phyloP scores from a whole-genome alignment of 495 filamentous ascomycete genomes.

The Podospora comata region DNA sequence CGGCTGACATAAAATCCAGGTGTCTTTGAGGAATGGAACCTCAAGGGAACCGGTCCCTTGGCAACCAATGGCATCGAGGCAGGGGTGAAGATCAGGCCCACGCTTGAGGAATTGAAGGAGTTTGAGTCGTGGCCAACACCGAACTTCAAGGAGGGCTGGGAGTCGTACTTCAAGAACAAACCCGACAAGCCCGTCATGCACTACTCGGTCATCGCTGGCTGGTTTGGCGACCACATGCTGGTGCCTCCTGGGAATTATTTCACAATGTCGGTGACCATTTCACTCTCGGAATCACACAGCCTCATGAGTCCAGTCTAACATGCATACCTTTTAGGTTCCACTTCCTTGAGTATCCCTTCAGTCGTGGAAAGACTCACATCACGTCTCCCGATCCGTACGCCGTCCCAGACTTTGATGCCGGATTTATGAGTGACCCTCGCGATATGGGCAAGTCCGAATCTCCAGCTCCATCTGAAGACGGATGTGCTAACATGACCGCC shows the following conservation, averaged over 20 bases:
- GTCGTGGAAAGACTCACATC: conserved; percentile 70
- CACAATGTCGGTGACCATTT: conserved; percentile 51
- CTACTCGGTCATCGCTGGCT: conserved; percentile 66
- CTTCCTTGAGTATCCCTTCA: conserved; percentile 81
- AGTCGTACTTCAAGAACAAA: conserved; percentile 80
- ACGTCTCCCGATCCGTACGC: conserved; percentile 68
- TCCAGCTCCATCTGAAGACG: too few species aligned
- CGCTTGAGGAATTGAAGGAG: conserved; percentile 62
- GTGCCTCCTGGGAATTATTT: conserved; percentile 74
- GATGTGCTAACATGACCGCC: neutral
- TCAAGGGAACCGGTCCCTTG: conserved; percentile 73
- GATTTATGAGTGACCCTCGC: conserved; percentile 81
- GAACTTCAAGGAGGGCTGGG: conserved; percentile 68
- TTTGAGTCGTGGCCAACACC: conserved; percentile 64
- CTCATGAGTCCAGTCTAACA: too few species aligned
- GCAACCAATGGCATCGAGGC: conserved; percentile 85
- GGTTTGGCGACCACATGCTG: conserved; percentile 68
- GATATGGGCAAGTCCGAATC: conserved; percentile 52
- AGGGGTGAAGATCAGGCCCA: conserved; percentile 76
- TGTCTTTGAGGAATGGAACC: conserved; percentile 71
- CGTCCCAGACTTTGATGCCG: conserved; percentile 73
- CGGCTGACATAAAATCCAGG: conserved; percentile 27
- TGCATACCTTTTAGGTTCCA: conserved; percentile 50
- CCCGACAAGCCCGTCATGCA: conserved; percentile 88
- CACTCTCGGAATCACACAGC: too few species aligned